Evolutionary conservation across 2,329 filamentous ascomycete genomes (phyloP).

Genomic region (Mycosphaerella sp.): DNA sequence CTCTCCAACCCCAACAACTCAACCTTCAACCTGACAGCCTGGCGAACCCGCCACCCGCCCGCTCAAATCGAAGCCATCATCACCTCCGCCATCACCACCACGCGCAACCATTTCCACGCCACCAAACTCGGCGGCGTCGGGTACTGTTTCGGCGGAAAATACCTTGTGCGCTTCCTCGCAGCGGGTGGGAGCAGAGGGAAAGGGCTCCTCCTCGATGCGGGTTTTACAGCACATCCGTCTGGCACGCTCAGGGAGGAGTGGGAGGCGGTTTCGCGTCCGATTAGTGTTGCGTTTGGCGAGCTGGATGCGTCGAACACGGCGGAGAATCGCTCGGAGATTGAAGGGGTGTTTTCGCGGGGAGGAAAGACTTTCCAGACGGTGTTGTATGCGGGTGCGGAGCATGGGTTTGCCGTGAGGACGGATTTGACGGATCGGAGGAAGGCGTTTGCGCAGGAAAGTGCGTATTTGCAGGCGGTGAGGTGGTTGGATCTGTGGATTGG

Average conservation of each 20-base stretch:
- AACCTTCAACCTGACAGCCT: constrained; percentile 39
- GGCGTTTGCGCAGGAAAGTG: constrained; percentile 34
- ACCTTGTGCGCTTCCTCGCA: constrained; percentile 58
- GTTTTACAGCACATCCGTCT: constrained; percentile 65
- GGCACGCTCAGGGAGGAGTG: constrained; percentile 63
- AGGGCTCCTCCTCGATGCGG: constrained; percentile 60
- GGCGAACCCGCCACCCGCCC: constrained; percentile 42
- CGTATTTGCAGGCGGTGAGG: constrained; percentile 32
- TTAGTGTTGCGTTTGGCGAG: constrained; percentile 52
- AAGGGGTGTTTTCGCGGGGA: constrained; percentile 27
- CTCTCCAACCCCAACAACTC: constrained; percentile 27
- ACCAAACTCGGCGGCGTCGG: constrained; percentile 60
- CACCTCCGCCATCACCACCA: constrained; percentile 36
- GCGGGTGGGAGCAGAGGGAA: constrained; percentile 43
- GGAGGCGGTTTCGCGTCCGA: constrained; percentile 56
- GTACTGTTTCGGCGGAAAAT: constrained; percentile 75
- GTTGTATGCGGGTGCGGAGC: constrained; percentile 32
- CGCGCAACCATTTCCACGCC: constrained; percentile 46
- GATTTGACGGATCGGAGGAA: constrained; percentile 29
- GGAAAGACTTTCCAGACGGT: constrained; percentile 32
- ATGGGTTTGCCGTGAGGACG: constrained; percentile 34
- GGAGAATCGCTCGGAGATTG: constrained; percentile 23
- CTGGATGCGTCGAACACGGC: constrained; percentile 21
- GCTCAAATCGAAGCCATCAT: constrained; percentile 45
- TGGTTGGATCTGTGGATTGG: constrained; percentile 34